Evolutionary conservation across 2,329 filamentous ascomycete species (phyloP).

Genomic region (Colletotrichum kahawae): DNA sequence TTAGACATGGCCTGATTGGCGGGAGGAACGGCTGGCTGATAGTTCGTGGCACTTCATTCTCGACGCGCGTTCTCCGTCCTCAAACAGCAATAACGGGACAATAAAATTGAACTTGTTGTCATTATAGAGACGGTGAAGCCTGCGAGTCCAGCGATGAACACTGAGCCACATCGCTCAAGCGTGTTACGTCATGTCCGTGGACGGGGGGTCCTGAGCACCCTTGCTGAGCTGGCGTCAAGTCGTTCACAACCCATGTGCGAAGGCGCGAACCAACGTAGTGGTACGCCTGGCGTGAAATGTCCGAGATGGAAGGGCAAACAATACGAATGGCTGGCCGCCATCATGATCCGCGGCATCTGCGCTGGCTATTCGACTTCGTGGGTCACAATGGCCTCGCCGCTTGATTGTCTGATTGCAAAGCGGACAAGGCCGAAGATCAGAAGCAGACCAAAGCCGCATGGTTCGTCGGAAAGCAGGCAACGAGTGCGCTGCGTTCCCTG

Average conservation of each 20-base stretch:
- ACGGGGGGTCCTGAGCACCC: neutral
- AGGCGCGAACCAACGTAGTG: neutral
- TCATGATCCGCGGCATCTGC: neutral
- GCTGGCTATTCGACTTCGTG: neutral
- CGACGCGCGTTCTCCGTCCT: neutral
- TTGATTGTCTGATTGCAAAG: neutral
- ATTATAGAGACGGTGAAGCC: neutral
- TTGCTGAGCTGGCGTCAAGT: neutral
- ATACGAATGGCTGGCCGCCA: neutral
- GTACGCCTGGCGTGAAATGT: neutral
- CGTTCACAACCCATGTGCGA: neutral
- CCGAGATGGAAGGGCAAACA: neutral
- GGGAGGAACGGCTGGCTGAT: neutral
- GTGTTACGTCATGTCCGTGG: constrained; percentile 2
- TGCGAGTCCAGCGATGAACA: neutral
- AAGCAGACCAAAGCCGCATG: neutral
- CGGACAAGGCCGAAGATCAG: neutral
- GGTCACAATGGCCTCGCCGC: neutral
- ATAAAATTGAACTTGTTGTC: neutral
- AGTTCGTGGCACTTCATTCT: neutral
- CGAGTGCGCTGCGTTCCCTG: neutral
- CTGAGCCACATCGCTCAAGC: neutral
- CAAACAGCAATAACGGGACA: neutral
- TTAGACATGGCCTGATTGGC: neutral
- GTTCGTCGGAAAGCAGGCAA: neutral